Evolutionary conservation across 305 asterid species (phyloP), one percentile per base, ranked within the genome.

Genomic region (Rubia balearica): DNA sequence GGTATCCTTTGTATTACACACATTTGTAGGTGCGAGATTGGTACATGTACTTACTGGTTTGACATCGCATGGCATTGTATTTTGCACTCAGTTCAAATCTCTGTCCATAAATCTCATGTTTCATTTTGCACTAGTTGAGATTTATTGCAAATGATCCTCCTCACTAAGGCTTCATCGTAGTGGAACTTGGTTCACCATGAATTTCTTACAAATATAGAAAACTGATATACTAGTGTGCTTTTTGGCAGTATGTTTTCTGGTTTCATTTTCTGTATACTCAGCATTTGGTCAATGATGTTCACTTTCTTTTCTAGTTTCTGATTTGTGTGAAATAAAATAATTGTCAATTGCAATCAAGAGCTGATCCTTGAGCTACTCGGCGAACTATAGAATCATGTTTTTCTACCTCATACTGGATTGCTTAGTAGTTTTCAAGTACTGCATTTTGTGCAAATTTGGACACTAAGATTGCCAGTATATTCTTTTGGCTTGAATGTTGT

Each of bases 401-500:
- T 17, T 40, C 2, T 48, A 30, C 55, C 71, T 49, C 7, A 9
- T 1, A 8, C 30, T 30, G 7, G 30, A 6, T 24, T 33, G 0
- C 36, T 14, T 67, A 13, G 22, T n/a, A 21, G 19, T 53, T 51
- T 8, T 48, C 30, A 30, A 24, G 53, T 7, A 3, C 61, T 13
- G 46, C 22, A 67, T 7, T 17, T 46, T 46, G 45, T 4, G 7
- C 33, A 46, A 36, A 46, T 12, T 24, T 22, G 59, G 70, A 24
- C 33, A 43, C 41, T 67, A 24, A 4, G 62, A 27, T 49, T 27
- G 19, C 46, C 13, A 46, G 71, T 5, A 45, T 66, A 3, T 67
- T 27, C 42, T 22, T 67, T 67, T 67, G 22, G 16, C 48, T 68
- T 30, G 19, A 67, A 17, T 36, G n/a, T 73, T 67, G 38, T 77